Conservation (phyloP, 495 filamentous ascomycete species). For the Recurvomyces mirabilis region DNA sequence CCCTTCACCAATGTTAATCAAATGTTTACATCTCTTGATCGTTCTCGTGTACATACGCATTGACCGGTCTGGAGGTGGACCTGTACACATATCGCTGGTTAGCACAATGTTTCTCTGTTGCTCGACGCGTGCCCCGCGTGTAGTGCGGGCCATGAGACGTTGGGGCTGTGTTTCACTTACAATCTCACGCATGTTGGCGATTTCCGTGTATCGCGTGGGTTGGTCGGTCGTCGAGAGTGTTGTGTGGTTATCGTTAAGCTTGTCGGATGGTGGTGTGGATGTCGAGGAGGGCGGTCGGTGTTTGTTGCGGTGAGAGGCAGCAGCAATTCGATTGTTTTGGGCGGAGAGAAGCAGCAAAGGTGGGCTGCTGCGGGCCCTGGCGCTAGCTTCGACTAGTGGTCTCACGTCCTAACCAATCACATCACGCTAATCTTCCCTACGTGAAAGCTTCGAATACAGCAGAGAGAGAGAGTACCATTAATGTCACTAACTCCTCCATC, state of each 20-base stretch:
- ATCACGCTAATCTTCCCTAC: no score
- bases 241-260: neutral
- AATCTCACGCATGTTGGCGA: conserved; percentile 34
- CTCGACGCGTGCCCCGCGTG: conserved; percentile 30
- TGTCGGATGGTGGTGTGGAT: neutral
- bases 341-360: neutral
- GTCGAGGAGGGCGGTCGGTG: neutral
- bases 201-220: conserved; percentile 1
- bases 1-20: conserved; percentile 48
- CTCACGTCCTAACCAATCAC: no score
- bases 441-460: no score
- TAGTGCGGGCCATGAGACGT: no score
- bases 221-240: neutral
- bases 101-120: conserved; percentile 32
- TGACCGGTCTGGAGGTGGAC: conserved; percentile 98
- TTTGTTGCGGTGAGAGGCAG: conserved; percentile 4
- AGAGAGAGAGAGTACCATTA: no score
- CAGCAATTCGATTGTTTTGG: conserved; percentile 2
- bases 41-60: conserved; percentile 57
- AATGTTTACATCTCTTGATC: neutral
- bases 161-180: conserved; percentile 27
- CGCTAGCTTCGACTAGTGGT: no score
- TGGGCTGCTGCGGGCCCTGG: neutral
- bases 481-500: no score
- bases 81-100: conserved; percentile 42